Conservation (phyloP, 495 filamentous ascomycete genomes). For the Cladorrhinum samala region DNA sequence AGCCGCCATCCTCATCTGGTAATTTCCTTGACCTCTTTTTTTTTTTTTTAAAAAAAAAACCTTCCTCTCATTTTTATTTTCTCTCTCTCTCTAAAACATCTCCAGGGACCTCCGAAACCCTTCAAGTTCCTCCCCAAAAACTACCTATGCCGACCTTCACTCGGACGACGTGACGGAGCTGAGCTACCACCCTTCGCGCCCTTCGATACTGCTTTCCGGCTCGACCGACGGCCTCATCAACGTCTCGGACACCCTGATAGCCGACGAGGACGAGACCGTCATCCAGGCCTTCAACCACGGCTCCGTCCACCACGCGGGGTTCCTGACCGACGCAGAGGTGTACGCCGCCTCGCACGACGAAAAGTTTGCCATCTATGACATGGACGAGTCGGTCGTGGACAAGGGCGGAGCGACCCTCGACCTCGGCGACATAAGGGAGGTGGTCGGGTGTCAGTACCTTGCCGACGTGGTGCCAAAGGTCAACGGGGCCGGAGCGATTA, state of each 20-base stretch:
- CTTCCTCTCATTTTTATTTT: background rate
- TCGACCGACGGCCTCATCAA: slow-evolving; percentile 91
- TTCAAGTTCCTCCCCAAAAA: slow-evolving; percentile 39
- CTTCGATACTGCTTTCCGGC: slow-evolving; percentile 67
- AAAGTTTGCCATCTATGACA: slow-evolving; percentile 67
- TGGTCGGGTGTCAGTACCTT: slow-evolving; percentile 74
- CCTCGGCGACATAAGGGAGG: slow-evolving; percentile 69
- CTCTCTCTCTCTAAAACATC: background rate
- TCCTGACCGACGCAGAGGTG: slow-evolving; percentile 61
- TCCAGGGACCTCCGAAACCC: slow-evolving; percentile 66
- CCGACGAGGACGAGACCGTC: slow-evolving; percentile 81
- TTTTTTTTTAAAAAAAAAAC: too few relatives aligned
- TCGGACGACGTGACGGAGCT: slow-evolving; percentile 89
- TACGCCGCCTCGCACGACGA: slow-evolving; percentile 79
- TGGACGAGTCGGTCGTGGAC: slow-evolving; percentile 49
- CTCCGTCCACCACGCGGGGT: slow-evolving; percentile 80
- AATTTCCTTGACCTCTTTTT: slow-evolving; percentile 14
- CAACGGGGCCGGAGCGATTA: slow-evolving; percentile 50
- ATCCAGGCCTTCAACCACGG: slow-evolving; percentile 83
- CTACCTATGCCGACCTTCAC: slow-evolving; percentile 77
- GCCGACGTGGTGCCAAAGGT: slow-evolving; percentile 58
- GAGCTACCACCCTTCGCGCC: slow-evolving; percentile 60
- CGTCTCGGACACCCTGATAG: slow-evolving; percentile 66
- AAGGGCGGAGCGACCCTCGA: slow-evolving; percentile 51
- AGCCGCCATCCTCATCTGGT: slow-evolving; percentile 73